These are phyloP conservation scores for Naganishia friedmannii DNA, from an alignment of 768 basidiomycete species.

Conservation along the genomic window DNA sequence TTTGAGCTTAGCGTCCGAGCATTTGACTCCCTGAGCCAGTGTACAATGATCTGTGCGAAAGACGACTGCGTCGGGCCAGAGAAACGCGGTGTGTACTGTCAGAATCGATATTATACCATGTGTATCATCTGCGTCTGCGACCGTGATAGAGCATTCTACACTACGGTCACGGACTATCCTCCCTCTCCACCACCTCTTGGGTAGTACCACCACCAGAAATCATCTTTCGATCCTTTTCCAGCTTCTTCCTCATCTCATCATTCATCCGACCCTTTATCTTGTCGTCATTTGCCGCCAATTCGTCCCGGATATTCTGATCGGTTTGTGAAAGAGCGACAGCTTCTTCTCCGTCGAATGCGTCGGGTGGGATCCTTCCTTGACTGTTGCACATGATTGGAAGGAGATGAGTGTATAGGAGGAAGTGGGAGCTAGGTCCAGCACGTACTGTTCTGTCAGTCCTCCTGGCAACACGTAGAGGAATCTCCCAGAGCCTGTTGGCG, in stretches of 20 bases:
- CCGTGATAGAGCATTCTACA: too few species aligned
- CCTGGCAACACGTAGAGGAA: slow-evolving; percentile 78
- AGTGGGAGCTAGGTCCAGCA: background rate
- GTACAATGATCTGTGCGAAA: too few species aligned
- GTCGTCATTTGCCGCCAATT: slow-evolving; percentile 20
- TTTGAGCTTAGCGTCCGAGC: too few species aligned
- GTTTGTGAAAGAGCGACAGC: slow-evolving; percentile 8
- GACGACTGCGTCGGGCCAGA: too few species aligned
- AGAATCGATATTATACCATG: too few species aligned
- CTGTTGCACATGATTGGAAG: slow-evolving; percentile 42
- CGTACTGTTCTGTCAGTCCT: slow-evolving; percentile 67
- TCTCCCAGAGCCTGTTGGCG: slow-evolving; percentile 70
- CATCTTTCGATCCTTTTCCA: slow-evolving; percentile 26
- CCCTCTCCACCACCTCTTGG: slow-evolving; percentile 27
- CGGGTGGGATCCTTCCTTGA: slow-evolving; percentile 79
- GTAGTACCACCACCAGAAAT: slow-evolving; percentile 21
- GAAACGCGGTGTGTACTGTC: too few species aligned
- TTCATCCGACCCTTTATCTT: slow-evolving; percentile 14
- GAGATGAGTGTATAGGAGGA: background rate
- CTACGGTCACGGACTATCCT: slow-evolving; percentile 6
- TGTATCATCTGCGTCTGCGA: too few species aligned
- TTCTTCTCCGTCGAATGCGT: slow-evolving; percentile 66
- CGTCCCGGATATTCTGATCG: slow-evolving; percentile 5
- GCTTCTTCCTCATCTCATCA: slow-evolving; percentile 10
- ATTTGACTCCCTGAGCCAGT: too few species aligned